Conservation (phyloP, 2,329 filamentous ascomycete species). For the Trichoderma sp. region DNA sequence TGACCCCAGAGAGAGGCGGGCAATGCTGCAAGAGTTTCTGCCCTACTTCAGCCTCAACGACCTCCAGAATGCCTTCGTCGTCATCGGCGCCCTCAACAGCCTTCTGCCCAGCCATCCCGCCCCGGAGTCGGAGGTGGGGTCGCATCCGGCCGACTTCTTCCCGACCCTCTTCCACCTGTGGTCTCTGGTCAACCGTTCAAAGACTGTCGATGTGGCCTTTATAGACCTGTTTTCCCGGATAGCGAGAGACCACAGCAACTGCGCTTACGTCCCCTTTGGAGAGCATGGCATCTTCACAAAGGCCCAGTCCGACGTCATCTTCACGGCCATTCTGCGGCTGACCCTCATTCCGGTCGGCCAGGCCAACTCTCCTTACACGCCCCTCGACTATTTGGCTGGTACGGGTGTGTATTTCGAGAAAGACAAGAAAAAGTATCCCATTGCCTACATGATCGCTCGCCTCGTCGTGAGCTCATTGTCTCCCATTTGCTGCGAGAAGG, state of each 20-base stretch:
- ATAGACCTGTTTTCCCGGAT: slow-evolving; percentile 88
- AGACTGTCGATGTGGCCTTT: slow-evolving; percentile 81
- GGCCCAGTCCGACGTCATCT: slow-evolving; percentile 89
- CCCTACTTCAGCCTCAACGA: slow-evolving; percentile 94
- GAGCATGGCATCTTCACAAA: slow-evolving; percentile 89
- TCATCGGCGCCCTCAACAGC: slow-evolving; percentile 83
- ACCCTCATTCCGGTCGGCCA: slow-evolving; percentile 97
- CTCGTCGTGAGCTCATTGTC: slow-evolving; percentile 94
- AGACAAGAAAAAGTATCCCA: slow-evolving; percentile 89
- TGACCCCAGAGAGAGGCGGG: slow-evolving; percentile 80
- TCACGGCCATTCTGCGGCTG: slow-evolving; percentile 84
- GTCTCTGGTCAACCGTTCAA: slow-evolving; percentile 90
- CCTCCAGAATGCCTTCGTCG: slow-evolving; percentile 87
- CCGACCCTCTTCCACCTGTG: slow-evolving; percentile 96
- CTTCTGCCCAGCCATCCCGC: slow-evolving; percentile 83
- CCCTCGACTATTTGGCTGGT: slow-evolving; percentile 80
- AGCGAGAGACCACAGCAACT: slow-evolving; percentile 78
- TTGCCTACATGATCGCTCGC: slow-evolving; percentile 87
- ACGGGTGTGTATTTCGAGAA: slow-evolving; percentile 85
- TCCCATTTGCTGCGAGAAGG: slow-evolving; percentile 74
- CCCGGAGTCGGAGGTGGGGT: slow-evolving; percentile 68
- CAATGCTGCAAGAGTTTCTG: slow-evolving; percentile 77
- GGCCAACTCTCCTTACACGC: slow-evolving; percentile 87
- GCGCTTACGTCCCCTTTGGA: slow-evolving; percentile 74
- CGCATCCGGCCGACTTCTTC: slow-evolving; percentile 86